phyloP scores from a whole-genome alignment of 805 yeast genomes.

The Sporopachydermia lactativora region DNA sequence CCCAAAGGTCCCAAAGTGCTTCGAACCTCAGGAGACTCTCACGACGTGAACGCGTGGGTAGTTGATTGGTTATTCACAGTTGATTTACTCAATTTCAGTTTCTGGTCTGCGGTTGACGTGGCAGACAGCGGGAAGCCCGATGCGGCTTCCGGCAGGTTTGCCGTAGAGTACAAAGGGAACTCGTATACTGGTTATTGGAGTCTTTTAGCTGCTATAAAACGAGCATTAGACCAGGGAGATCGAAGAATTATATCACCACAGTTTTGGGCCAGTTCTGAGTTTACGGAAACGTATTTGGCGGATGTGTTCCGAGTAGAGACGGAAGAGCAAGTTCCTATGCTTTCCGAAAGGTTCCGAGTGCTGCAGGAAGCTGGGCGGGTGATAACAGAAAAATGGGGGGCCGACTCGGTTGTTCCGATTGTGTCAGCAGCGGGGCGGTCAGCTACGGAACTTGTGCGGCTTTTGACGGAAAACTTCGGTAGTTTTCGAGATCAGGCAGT shows the following conservation, averaged over 20 bases:
- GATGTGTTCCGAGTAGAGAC: conserved; percentile 21
- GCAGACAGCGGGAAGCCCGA: conserved; percentile 17
- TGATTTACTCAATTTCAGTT: conserved; percentile 28
- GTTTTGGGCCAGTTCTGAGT: conserved; percentile 19
- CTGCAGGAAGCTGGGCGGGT: conserved; percentile 23
- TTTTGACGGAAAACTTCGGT: conserved; percentile 15
- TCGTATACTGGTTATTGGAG: conserved; percentile 32
- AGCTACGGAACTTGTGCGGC: conserved; percentile 19
- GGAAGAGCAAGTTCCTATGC: conserved; percentile 20
- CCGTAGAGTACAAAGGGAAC: conserved; percentile 20
- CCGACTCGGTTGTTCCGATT: conserved; percentile 13
- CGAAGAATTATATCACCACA: conserved; percentile 21
- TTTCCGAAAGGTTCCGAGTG: conserved; percentile 19
- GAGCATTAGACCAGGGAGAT: conserved; percentile 25
- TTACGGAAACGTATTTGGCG: conserved; percentile 12
- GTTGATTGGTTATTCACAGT: conserved; percentile 28
- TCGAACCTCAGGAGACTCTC: conserved; percentile 11
- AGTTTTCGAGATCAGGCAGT: conserved; percentile 21
- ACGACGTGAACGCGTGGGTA: conserved; percentile 5
- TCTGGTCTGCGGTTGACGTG: conserved; percentile 25
- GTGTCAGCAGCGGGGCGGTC: conserved; percentile 15
- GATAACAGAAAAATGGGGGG: conserved; percentile 8
- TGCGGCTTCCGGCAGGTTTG: conserved; percentile 15
- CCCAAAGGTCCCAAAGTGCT: neutral
- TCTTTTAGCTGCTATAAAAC: conserved; percentile 25